phyloP scores from a whole-genome alignment of 768 basidiomycete species.

The Hygrocybe punicea region DNA sequence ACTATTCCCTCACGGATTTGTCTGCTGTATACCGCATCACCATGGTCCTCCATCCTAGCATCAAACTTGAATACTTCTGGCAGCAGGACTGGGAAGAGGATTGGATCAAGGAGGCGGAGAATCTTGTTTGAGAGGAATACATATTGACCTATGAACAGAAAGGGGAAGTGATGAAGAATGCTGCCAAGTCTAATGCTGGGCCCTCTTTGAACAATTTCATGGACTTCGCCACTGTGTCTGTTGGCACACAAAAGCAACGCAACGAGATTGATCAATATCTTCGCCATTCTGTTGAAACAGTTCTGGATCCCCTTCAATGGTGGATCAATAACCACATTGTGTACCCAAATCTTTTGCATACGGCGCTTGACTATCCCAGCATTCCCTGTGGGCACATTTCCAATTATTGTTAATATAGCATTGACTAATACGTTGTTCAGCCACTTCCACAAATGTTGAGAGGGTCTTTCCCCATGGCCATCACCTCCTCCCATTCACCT shows the following conservation, averaged over 20 bases:
- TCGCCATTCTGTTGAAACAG: constrained; percentile 5
- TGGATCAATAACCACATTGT: constrained; percentile 7
- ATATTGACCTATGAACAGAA: not conserved
- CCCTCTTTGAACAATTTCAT: not conserved
- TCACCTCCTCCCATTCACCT: constrained; percentile 17
- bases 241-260: no score
- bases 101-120: not conserved
- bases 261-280: constrained; percentile 14
- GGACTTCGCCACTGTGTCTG: not conserved
- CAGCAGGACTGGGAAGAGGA: not conserved
- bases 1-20: constrained; percentile 23
- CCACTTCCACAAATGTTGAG: constrained; percentile 19
- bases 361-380: constrained; percentile 9
- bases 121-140: not conserved
- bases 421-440: not conserved
- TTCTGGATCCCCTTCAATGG: constrained; percentile 12
- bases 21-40: constrained; percentile 26
- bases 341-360: constrained; percentile 10
- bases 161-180: not conserved
- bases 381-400: constrained; percentile 6
- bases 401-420: no score
- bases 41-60: constrained; percentile 16
- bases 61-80: constrained; percentile 2
- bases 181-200: not conserved
- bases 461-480: constrained; percentile 16